Percentiles rank a stretch among this genome's conserved stretches.
Evolutionary conservation across 148 eudicot species (phyloP).

Genomic region (Polygonum aviculare): DNA sequence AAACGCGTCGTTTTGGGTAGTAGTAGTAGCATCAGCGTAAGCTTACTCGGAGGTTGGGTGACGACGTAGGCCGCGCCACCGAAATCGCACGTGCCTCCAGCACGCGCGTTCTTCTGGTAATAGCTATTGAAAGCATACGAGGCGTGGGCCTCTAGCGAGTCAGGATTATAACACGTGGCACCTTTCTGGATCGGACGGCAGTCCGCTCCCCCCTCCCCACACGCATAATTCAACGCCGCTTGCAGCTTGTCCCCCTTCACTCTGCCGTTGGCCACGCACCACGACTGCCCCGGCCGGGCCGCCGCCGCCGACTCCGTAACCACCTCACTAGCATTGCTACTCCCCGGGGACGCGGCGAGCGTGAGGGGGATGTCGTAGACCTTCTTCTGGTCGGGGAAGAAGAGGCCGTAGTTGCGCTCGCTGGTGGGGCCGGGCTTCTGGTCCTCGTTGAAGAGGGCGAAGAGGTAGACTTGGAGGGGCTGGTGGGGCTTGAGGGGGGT

Average conservation of each 20-base stretch:
- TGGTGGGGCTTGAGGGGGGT: slow-evolving; percentile 70
- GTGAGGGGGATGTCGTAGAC: slow-evolving; percentile 61
- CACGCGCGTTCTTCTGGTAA: slow-evolving; percentile 57
- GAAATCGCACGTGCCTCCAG: slow-evolving; percentile 66
- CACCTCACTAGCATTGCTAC: slow-evolving; percentile 18
- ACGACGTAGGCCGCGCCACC: slow-evolving; percentile 83
- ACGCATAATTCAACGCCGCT: slow-evolving; percentile 67
- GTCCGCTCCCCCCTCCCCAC: slow-evolving; percentile 81
- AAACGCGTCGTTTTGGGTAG: neutral
- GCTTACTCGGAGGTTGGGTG: slow-evolving; percentile 75
- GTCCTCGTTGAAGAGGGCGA: slow-evolving; percentile 86
- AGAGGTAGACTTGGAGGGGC: slow-evolving; percentile 52
- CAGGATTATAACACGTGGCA: slow-evolving; percentile 64
- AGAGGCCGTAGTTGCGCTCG: slow-evolving; percentile 76
- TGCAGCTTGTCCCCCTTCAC: slow-evolving; percentile 45
- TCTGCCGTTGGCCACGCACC: slow-evolving; percentile 83
- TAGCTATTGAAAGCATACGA: slow-evolving; percentile 92
- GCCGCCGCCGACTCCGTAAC: slow-evolving; percentile 16
- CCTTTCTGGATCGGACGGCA: slow-evolving; percentile 76
- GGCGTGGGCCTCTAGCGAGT: slow-evolving; percentile 63
- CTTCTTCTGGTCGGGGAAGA: slow-evolving; percentile 58
- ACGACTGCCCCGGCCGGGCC: slow-evolving; percentile 37
- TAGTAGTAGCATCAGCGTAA: too few relatives aligned
- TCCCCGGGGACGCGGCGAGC: neutral
- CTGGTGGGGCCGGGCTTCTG: slow-evolving; percentile 62